Percentiles rank a stretch among this genome's conserved stretches.
phyloP scores from a whole-genome alignment of 208 protist species.

The Leishmania tropica region DNA sequence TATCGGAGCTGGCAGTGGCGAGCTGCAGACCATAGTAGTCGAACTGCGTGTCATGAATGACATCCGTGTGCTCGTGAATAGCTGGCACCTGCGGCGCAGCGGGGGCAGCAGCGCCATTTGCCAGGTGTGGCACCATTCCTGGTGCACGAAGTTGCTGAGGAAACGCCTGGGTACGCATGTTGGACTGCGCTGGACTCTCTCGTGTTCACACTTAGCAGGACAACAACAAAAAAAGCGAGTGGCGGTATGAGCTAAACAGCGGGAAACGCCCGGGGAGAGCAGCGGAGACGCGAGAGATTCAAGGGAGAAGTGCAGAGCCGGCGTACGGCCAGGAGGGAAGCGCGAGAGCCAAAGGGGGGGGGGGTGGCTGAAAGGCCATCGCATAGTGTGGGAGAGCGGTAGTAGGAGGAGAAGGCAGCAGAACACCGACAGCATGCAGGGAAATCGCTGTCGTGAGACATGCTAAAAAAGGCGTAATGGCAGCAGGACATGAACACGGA shows the following conservation, averaged over 20 bases:
- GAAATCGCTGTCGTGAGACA: neutral
- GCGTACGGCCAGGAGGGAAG: neutral
- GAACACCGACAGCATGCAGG: neutral
- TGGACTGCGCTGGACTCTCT: neutral
- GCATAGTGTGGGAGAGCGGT: neutral
- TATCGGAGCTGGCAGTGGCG: constrained; percentile 98
- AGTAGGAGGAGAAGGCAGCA: neutral
- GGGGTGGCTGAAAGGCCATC: neutral
- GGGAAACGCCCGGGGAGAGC: neutral
- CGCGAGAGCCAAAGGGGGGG: neutral
- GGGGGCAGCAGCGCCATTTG: constrained; percentile 7
- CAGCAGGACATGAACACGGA: neutral
- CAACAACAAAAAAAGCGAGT: neutral
- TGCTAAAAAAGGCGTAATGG: no score
- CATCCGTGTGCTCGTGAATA: constrained; percentile 80
- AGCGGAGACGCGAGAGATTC: no score
- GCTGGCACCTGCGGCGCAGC: constrained; percentile 12
- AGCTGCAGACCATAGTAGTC: constrained; percentile 98
- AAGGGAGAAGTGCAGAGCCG: neutral
- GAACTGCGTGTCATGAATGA: constrained; percentile 98
- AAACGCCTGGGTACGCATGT: constrained; percentile 27
- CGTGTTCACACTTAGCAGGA: neutral
- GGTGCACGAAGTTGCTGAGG: constrained; percentile 23
- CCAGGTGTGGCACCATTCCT: constrained; percentile 8
- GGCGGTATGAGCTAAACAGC: neutral